phyloP scores from a whole-genome alignment of 2,329 filamentous ascomycete species.

The Phoma sp. region DNA sequence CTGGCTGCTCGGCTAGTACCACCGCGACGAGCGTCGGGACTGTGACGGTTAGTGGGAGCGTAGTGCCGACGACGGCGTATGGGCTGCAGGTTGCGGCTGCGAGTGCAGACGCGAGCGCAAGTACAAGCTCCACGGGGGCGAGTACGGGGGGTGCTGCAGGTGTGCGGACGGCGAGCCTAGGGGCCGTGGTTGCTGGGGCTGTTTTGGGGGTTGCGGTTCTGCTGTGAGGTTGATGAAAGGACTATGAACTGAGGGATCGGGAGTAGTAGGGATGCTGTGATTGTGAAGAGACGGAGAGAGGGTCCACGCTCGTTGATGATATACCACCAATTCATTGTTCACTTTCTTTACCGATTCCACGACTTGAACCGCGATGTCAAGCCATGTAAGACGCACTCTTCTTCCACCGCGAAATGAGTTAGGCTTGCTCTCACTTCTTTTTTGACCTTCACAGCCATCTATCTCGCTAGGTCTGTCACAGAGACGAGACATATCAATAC shows the following conservation, averaged over 20 bases:
- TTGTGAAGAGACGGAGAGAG: neutral
- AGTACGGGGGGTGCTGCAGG: neutral
- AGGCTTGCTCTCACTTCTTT: no score
- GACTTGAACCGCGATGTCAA: neutral
- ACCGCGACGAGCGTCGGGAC: conserved; percentile 41
- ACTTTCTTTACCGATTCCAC: neutral
- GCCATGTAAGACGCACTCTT: no score
- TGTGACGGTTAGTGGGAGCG: conserved; percentile 32
- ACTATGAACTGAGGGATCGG: no score
- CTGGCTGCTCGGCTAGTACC: conserved; percentile 39
- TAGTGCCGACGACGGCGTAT: conserved; percentile 34
- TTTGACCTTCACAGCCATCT: no score
- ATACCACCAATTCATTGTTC: neutral
- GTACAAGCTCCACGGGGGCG: conserved; percentile 22
- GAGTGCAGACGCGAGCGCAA: conserved; percentile 19
- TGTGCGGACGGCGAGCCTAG: conserved; percentile 13
- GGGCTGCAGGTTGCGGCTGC: conserved; percentile 45
- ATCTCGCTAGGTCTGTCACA: no score
- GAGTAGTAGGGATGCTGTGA: no score
- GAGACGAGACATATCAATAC: no score
- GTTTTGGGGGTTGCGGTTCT: conserved; percentile 23
- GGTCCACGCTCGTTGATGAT: neutral
- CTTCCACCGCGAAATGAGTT: no score
- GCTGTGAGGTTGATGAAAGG: no score
- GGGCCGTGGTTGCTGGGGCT: conserved; percentile 30